These are phyloP conservation scores for Didymellaceae sp. DNA, from an alignment of 2,329 filamentous ascomycete species.

Conservation along the genomic window DNA sequence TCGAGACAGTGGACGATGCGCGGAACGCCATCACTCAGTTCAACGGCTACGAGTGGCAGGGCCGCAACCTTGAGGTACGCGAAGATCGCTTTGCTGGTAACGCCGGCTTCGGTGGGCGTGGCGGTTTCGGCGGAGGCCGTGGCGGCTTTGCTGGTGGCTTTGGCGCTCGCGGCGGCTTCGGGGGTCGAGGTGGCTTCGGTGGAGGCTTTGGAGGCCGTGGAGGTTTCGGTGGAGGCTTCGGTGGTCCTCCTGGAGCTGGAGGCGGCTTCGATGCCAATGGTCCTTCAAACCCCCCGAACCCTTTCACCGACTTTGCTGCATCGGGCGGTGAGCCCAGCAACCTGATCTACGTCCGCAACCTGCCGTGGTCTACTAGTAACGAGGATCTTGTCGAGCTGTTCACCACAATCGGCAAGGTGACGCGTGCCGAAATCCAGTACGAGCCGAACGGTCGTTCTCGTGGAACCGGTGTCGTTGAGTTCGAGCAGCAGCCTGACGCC, in stretches of 20 bases:
- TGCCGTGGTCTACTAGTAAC: conserved; percentile 99
- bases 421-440: conserved; percentile 99
- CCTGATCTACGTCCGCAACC: conserved; percentile 93
- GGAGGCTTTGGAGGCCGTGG: conserved; percentile 55
- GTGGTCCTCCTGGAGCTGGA: conserved; percentile 29
- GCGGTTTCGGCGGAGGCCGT: conserved; percentile 62
- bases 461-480: conserved; percentile 95
- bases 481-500: conserved; percentile 81
- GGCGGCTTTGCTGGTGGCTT: conserved; percentile 61
- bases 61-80: conserved; percentile 88
- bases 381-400: conserved; percentile 97
- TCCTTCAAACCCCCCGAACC: conserved; percentile 71
- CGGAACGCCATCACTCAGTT: conserved; percentile 96
- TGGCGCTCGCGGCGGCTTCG: conserved; percentile 55
- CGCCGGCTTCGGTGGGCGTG: conserved; percentile 52
- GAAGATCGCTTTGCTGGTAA: conserved; percentile 89
- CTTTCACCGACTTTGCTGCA: conserved; percentile 92
- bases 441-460: conserved; percentile 94
- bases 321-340: conserved; percentile 83
- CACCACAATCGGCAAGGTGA: conserved; percentile 96
- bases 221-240: conserved; percentile 49
- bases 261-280: conserved; percentile 57
- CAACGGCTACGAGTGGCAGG: conserved; percentile 99
- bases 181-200: conserved; percentile 51
- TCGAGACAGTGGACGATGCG: conserved; percentile 92